Evolutionary conservation across 352 stramenopile species (phyloP).

Genomic region (Globisporangium polare): DNA sequence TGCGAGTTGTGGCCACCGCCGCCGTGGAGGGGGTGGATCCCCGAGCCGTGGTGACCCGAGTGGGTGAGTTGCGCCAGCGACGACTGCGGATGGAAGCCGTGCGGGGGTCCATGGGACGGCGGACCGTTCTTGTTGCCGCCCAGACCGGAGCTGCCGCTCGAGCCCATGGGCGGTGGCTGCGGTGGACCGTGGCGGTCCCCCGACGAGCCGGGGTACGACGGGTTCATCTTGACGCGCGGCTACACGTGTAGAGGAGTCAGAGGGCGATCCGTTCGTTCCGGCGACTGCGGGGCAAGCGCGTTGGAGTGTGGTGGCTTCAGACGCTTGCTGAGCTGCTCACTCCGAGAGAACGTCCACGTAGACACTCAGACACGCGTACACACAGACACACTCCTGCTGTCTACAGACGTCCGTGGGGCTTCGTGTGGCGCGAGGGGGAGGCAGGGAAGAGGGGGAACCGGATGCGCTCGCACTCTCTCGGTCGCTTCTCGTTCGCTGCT

Average conservation of each 20-base stretch:
- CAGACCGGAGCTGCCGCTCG: constrained; percentile 24
- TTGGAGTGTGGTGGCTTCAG: neutral
- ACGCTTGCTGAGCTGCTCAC: neutral
- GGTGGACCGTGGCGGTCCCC: constrained; percentile 58
- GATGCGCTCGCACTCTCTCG: constrained; percentile 2
- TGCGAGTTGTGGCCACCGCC: constrained; percentile 30
- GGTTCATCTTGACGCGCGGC: constrained; percentile 45
- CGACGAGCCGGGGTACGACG: constrained; percentile 68
- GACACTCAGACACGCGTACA: neutral
- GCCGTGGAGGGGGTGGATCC: constrained; percentile 68
- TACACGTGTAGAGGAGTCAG: neutral
- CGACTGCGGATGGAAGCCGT: constrained; percentile 66
- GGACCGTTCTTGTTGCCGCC: constrained; percentile 32
- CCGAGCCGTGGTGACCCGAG: constrained; percentile 31
- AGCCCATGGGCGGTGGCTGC: constrained; percentile 28
- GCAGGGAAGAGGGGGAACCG: neutral
- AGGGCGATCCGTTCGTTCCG: constrained; percentile 1
- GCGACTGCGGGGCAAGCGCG: neutral
- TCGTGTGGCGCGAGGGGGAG: neutral
- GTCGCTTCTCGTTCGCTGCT: constrained; percentile 10
- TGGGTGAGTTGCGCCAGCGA: constrained; percentile 62
- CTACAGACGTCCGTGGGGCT: neutral
- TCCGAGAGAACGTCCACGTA: neutral
- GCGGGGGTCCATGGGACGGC: constrained; percentile 23
- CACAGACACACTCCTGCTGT: neutral